Conservation (phyloP, 176 grass and related monocot genomes). For the Zea luxurians region DNA sequence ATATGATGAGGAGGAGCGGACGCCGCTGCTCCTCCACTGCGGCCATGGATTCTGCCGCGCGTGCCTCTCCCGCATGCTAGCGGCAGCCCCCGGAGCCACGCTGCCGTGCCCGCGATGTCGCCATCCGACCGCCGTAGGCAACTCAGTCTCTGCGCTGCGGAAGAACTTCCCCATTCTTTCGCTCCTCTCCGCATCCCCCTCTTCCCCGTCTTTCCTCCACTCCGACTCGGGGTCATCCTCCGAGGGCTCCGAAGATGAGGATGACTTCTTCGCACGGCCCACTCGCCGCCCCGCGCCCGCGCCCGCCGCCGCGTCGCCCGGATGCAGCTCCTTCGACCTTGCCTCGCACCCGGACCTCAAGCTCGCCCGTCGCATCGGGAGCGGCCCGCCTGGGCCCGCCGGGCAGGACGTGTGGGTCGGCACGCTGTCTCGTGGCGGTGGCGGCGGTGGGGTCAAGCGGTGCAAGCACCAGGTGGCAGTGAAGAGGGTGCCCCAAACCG, state of each 20-base stretch:
- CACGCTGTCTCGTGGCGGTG: slow-evolving; percentile 54
- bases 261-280: slow-evolving; percentile 60
- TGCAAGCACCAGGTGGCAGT: slow-evolving; percentile 89
- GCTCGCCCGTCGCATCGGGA: slow-evolving; percentile 62
- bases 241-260: slow-evolving; percentile 42
- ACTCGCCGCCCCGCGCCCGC: not conserved
- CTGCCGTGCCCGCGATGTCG: slow-evolving; percentile 86
- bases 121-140: slow-evolving; percentile 84
- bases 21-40: slow-evolving; percentile 91
- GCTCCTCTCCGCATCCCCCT: slow-evolving; percentile 64
- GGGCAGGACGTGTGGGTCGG: slow-evolving; percentile 84
- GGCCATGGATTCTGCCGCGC: slow-evolving; percentile 96
- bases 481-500: slow-evolving; percentile 66
- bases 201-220: slow-evolving; percentile 73
- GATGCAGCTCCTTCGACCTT: slow-evolving; percentile 63
- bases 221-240: slow-evolving; percentile 46
- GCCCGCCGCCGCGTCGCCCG: slow-evolving; percentile 23
- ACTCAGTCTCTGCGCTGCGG: slow-evolving; percentile 79
- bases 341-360: slow-evolving; percentile 79
- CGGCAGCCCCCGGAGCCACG: slow-evolving; percentile 54
- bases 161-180: slow-evolving; percentile 97
- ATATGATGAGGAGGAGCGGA: slow-evolving; percentile 93
- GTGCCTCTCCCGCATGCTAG: slow-evolving; percentile 88
- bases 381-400: slow-evolving; percentile 48
- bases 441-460: slow-evolving; percentile 34